Evolutionary conservation across 2,329 filamentous ascomycete species (phyloP).

Genomic region (Talaromyces pinophilus): DNA sequence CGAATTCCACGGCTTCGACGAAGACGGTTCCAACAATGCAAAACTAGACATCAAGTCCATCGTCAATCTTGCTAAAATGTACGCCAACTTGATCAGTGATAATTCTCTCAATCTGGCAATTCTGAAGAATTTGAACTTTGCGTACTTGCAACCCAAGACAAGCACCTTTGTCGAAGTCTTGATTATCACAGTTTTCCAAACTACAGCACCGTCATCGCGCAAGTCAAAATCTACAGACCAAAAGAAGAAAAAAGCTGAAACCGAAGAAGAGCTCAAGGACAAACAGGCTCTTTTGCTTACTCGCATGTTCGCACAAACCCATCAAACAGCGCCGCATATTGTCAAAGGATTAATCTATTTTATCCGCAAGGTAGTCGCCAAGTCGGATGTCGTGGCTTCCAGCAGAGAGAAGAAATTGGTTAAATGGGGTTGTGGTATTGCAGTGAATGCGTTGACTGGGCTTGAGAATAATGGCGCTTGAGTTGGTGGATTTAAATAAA

Average conservation of each 20-base stretch:
- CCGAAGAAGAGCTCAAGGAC: constrained; percentile 18
- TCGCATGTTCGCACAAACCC: constrained; percentile 66
- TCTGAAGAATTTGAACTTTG: constrained; percentile 70
- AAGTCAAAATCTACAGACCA: constrained; percentile 39
- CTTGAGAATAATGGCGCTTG: background rate
- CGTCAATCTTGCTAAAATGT: constrained; percentile 69
- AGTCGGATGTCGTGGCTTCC: constrained; percentile 58
- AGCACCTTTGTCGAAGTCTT: constrained; percentile 78
- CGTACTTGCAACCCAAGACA: constrained; percentile 74
- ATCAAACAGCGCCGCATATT: constrained; percentile 63
- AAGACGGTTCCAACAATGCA: constrained; percentile 39
- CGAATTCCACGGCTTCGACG: constrained; percentile 48
- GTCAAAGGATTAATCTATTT: constrained; percentile 77
- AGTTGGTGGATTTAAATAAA: background rate
- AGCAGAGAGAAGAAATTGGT: constrained; percentile 56
- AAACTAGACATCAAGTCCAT: constrained; percentile 58
- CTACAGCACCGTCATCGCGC: constrained; percentile 38
- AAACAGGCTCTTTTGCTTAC: constrained; percentile 50
- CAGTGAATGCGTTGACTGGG: constrained; percentile 40
- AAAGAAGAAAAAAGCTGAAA: constrained; percentile 24
- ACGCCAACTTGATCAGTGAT: constrained; percentile 62
- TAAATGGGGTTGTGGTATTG: constrained; percentile 47
- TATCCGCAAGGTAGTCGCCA: constrained; percentile 70
- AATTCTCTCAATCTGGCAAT: constrained; percentile 60
- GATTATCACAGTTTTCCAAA: constrained; percentile 72